Base-by-base conservation (phyloP, 1,284 basidiomycete genomes). In the Apiotrichum gamsii region DNA sequence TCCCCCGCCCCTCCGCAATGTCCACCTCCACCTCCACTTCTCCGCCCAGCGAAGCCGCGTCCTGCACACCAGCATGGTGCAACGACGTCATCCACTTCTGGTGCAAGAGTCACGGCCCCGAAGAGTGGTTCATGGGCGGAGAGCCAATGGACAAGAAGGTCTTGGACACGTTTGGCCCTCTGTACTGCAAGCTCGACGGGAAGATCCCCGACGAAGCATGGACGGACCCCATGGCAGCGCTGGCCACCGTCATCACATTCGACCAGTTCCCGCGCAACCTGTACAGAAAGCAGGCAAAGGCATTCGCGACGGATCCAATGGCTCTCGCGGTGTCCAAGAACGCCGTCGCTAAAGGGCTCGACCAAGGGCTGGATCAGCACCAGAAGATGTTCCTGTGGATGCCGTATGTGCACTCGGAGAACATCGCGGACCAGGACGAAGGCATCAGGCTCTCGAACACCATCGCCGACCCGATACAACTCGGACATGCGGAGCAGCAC, bases 241-340 rank as follows among this genome's bases (percentile, higher is more conserved):
- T 49, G 6, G 47, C 42, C 2, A 20, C 42, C 13, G 23, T 49
- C 3, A 36, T 49, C 15, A 28, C 39, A 18, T 39, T 40, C 32
- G 47, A 49, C 38, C 47, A 49, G 38, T 35, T 44, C 18, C 34
- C 47, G 14, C 47, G 47, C 20, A 49, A 49, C 47, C 39, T 49
- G 41, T 49, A 45, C 38, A 42, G 47, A 38, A 10, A 14, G 16
- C 35, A 32, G 8, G 16, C 47, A 5, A 14, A n/a, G 4, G 47
- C 47, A n/a, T 49, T 44, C 20, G 32, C 32, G 25, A 45, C 47
- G n/a, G 47, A 49, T 38, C 25, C 29, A n/a, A 15, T 25, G 6
- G 47, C 47, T 19, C 43, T 49, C 18, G 32, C 31, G 2, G 9
- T 45, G 8, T 16, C 32, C 13, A 44, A 41, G 38, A 25, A 44